A percentile compares a stretch with the other conserved stretches of the same genome.
These are phyloP conservation scores for Podospora pseudopauciseta DNA, from an alignment of 495 filamentous ascomycete species.

Conservation along the genomic window DNA sequence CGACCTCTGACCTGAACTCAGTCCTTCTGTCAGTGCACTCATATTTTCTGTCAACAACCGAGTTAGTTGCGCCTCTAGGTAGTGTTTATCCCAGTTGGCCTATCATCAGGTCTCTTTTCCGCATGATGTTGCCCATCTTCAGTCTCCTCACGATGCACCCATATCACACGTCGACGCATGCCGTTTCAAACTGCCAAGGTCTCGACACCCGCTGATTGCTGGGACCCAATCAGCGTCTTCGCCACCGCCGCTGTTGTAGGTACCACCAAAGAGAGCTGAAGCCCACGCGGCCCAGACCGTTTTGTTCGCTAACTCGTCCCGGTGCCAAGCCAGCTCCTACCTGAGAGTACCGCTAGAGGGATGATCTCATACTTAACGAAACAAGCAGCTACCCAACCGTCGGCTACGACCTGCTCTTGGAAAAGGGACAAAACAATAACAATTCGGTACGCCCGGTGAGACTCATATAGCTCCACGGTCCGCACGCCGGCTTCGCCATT, in stretches of 20 bases:
- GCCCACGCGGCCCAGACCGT: not conserved
- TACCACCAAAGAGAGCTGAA: not conserved
- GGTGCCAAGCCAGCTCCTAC: not conserved
- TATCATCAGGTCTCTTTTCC: not conserved
- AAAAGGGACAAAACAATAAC: not conserved
- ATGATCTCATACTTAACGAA: slow-evolving; percentile 18
- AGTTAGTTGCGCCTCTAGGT: not conserved
- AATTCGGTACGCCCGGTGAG: not conserved
- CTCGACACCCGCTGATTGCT: not conserved
- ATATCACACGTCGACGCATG: not conserved
- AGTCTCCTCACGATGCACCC: not conserved
- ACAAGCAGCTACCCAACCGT: slow-evolving; percentile 2
- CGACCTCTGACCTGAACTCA: too few relatives aligned
- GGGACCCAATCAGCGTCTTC: not conserved
- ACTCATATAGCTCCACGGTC: not conserved
- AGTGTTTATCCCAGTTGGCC: not conserved
- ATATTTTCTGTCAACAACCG: not conserved
- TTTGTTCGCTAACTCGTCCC: not conserved
- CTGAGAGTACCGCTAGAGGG: not conserved
- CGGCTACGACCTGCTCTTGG: not conserved
- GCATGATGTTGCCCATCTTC: not conserved
- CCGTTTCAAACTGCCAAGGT: not conserved
- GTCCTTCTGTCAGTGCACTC: not conserved
- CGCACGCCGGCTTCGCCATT: not conserved
- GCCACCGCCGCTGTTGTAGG: not conserved